Base-by-base conservation (phyloP, 306 rosid genomes). In the Quercus dentata region DNA sequence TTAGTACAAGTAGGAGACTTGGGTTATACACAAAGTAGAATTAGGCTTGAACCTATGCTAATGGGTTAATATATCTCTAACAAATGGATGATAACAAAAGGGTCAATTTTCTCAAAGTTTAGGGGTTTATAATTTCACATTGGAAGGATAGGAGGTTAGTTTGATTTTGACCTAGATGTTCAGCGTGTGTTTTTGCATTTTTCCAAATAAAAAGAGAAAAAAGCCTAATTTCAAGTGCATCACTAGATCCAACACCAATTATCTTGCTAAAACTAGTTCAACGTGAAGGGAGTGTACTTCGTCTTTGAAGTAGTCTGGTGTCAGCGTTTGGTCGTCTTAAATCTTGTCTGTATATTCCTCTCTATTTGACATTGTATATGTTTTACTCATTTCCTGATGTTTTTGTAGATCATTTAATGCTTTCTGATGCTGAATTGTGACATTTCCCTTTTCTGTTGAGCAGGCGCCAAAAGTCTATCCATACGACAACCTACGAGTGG, bases 381-480 rank as follows among this genome's bases (percentile, higher is more conserved):
- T 77, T 21, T 46, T 56, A 6, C 23, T 52, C 31, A n/a, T 49
- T 18, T 23, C 41, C 64, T 61, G 23, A 44, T 38, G 51, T 41
- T 27, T 78, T 58, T n/a, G 33, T 27, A 35, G 25, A 79, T 79
- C 38, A 59, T 57, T 44, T 62, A 21, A 30, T 56, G 12, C n/a
- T 67, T 52, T 59, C 20, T 81, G 20, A 35, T 69, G 69, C 83
- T 76, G 70, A 79, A 69, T 18, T 3, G 14, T 72, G 61, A 49
- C 76, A 23, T 73, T 9, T 80, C 62, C 46, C 64, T 49, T 56
- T 64, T 71, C 61, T 56, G 10, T 80, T 79, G 77, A n/a, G 15
- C 89, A 93, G 98, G 55, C 97, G 19, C 97, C 98, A 14, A 96
- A 90, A 86, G 98, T 93, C 44, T 91, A 91, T 81, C 99, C 98